phyloP scores from a whole-genome alignment of 2,329 filamentous ascomycete genomes.

The Sordariomycetes sp. region DNA sequence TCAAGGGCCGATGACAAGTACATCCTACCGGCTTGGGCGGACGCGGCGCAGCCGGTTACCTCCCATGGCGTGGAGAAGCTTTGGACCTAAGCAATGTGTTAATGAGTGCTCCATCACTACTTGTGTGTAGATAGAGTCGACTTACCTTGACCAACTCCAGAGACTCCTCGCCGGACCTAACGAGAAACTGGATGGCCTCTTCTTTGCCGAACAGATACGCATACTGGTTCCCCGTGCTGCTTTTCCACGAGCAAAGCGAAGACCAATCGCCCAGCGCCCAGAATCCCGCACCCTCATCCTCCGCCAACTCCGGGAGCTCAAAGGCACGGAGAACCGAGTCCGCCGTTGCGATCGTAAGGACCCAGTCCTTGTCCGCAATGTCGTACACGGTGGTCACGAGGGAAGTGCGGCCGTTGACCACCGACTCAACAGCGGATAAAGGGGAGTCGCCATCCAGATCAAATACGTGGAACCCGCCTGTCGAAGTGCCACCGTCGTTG shows the following conservation, averaged over 20 bases:
- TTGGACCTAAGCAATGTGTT: conserved; percentile 21
- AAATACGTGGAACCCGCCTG: conserved; percentile 30
- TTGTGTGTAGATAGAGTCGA: neutral
- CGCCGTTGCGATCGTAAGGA: conserved; percentile 29
- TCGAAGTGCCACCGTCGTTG: conserved; percentile 31
- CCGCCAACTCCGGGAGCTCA: conserved; percentile 18
- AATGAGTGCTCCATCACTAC: neutral
- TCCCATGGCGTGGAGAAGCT: conserved; percentile 29
- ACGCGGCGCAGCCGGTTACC: conserved; percentile 29
- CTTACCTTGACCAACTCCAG: conserved; percentile 25
- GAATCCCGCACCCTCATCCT: conserved; percentile 18
- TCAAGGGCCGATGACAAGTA: conserved; percentile 29
- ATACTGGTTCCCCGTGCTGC: conserved; percentile 27
- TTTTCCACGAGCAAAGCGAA: conserved; percentile 32
- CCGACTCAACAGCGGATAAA: conserved; percentile 19
- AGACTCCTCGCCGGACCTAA: conserved; percentile 16
- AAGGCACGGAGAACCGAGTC: conserved; percentile 30
- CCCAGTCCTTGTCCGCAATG: conserved; percentile 22
- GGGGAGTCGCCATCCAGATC: conserved; percentile 17
- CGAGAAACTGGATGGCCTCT: conserved; percentile 23
- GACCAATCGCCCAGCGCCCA: conserved; percentile 34
- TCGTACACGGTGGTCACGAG: conserved; percentile 27
- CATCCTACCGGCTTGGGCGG: conserved; percentile 19
- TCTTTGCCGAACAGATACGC: conserved; percentile 34
- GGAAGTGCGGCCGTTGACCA: conserved; percentile 30